Base-by-base conservation (phyloP, 306 rosid genomes). In the Biancaea sappan region DNA sequence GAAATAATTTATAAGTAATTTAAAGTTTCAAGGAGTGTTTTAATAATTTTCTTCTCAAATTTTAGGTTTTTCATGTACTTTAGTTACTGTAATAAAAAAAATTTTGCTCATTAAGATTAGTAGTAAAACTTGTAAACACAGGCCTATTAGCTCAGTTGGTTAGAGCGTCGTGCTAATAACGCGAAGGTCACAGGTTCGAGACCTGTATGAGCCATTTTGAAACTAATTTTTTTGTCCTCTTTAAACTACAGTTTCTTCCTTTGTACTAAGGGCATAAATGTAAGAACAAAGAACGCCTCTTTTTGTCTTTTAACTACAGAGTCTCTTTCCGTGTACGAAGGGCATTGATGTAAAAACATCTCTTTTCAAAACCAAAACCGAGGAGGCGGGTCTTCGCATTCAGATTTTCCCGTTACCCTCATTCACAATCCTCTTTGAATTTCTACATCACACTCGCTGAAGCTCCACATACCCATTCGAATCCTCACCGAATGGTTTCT, bases 101-200 rank as follows among this genome's bases (percentile, higher is more conserved):
- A n/a, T n/a, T n/a, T n/a, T n/a, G n/a, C n/a, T n/a, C n/a, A n/a
- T n/a, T n/a, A n/a, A n/a, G n/a, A n/a, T n/a, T n/a, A n/a, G n/a
- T n/a, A n/a, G n/a, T n/a, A n/a, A n/a, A n/a, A n/a, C n/a, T n/a
- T n/a, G n/a, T n/a, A n/a, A 44, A 44, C 9, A 25, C 1, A 0
- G 62, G 76, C 67, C 62, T 57, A 59, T 59, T 59, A 31, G 65
- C 65, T 59, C 65, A 59, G 63, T 26, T 57, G 63, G 63, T 57
- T 57, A 71, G 66, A 71, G 75, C 75, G 75, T 71, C 53, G 75
- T 72, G 76, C 76, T 72, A 72, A 72, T 72, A 72, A 72, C 77
- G 77, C 68, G 68, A 72, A 72, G 77, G 77, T 72, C 68, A 54
- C 77, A 72, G 68, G 77, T 72, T 57, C 68, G 69, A 58, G 16